Evolutionary conservation across 2,329 filamentous ascomycete genomes (phyloP).

Genomic region (Malbranchea cinnamomea): DNA sequence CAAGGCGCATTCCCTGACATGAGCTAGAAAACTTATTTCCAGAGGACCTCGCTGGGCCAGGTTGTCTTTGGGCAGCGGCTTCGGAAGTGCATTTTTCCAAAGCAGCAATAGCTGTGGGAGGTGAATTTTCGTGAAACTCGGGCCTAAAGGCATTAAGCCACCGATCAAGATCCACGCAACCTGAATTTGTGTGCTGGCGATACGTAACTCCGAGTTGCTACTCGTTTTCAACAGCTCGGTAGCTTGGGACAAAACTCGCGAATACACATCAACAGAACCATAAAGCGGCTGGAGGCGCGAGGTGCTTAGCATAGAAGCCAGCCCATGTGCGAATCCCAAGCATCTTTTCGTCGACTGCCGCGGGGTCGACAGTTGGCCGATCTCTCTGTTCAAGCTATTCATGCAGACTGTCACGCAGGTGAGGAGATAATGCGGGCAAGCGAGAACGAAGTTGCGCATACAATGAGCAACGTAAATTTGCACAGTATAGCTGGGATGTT

Average conservation of each 20-base stretch:
- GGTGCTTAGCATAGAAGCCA: constrained; percentile 81
- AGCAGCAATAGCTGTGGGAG: constrained; percentile 81
- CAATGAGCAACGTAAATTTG: constrained; percentile 81
- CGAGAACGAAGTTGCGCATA: constrained; percentile 72
- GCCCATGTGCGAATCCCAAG: constrained; percentile 77
- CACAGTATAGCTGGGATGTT: constrained; percentile 92
- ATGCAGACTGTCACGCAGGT: constrained; percentile 89
- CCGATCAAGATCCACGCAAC: constrained; percentile 97
- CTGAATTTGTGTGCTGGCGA: constrained; percentile 89
- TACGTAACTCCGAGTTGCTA: constrained; percentile 73
- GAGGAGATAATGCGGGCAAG: constrained; percentile 81
- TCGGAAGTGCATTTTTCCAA: constrained; percentile 95
- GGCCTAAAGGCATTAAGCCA: constrained; percentile 87
- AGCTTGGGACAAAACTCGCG: constrained; percentile 76
- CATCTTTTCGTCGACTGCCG: constrained; percentile 71
- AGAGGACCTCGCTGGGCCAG: constrained; percentile 68
- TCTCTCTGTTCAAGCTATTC: constrained; percentile 81
- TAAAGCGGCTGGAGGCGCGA: constrained; percentile 79
- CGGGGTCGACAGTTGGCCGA: constrained; percentile 59
- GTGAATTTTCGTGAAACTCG: constrained; percentile 98
- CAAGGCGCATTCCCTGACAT: constrained; percentile 87
- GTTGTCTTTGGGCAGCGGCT: constrained; percentile 85
- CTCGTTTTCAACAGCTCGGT: constrained; percentile 86
- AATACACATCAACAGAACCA: constrained; percentile 90
- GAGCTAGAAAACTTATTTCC: constrained; percentile 82